These are phyloP conservation scores for Houttuynia cordata DNA, from an alignment of 164 flowering plant species.

Conservation along the genomic window DNA sequence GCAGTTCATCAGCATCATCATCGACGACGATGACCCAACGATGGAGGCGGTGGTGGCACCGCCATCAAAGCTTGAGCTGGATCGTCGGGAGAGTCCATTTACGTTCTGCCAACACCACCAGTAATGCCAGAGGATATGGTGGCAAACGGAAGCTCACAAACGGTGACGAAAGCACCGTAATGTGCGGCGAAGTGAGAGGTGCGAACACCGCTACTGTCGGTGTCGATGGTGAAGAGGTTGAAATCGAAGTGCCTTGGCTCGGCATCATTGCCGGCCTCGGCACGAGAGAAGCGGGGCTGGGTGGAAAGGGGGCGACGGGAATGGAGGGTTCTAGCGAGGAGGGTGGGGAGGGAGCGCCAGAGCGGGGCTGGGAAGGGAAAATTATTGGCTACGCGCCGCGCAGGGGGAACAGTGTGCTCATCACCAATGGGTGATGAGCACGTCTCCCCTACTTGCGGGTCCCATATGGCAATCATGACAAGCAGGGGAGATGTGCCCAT, in stretches of 20 bases:
- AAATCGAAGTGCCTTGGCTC: conserved; percentile 44
- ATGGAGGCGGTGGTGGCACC: no score
- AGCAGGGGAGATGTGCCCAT: no score
- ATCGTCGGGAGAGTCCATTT: no score
- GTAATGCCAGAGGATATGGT: conserved; percentile 74
- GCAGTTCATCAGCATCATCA: no score
- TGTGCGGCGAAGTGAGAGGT: conserved; percentile 66
- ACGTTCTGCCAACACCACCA: conserved; percentile 99
- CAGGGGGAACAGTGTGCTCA: no score
- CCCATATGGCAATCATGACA: no score
- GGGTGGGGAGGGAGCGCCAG: background rate
- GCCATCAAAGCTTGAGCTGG: no score
- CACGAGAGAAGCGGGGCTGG: conserved; percentile 8
- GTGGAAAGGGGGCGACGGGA: background rate
- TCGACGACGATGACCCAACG: no score
- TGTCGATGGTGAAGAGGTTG: conserved; percentile 73
- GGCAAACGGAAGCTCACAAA: conserved; percentile 72
- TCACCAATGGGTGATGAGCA: no score
- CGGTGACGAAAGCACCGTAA: conserved; percentile 62
- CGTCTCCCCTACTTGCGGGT: no score
- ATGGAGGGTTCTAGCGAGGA: background rate
- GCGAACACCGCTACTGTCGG: conserved; percentile 74
- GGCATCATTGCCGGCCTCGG: conserved; percentile 37
- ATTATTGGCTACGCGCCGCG: no score
- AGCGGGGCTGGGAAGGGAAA: no score